Percentiles rank a stretch among this genome's conserved stretches.
These are phyloP conservation scores for Fusarium abutilonis DNA, from an alignment of 2,329 filamentous ascomycete genomes.

Conservation along the genomic window DNA sequence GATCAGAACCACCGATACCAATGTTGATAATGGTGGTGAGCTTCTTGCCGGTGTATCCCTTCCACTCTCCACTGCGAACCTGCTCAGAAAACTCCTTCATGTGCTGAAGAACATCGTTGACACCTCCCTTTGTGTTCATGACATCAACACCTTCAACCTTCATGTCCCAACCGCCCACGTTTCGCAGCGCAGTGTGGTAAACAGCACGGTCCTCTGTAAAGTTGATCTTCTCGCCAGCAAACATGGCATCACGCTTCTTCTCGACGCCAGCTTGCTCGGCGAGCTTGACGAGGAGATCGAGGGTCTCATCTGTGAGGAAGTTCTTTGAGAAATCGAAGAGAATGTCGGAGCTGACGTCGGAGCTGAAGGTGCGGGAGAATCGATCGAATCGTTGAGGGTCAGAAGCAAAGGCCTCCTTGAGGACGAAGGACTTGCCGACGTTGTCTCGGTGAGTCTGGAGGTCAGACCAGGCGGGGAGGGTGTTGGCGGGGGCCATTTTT, in stretches of 20 bases:
- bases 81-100: conserved; percentile 99
- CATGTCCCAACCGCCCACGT: conserved; percentile 82
- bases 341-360: conserved; percentile 85
- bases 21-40: conserved; percentile 97
- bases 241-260: conserved; percentile 96
- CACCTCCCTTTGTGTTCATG: conserved; percentile 86
- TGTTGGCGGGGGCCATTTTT: conserved; percentile 81
- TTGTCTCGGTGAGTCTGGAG: conserved; percentile 90
- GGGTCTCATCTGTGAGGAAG: conserved; percentile 92
- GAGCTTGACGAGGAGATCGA: conserved; percentile 85
- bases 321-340: conserved; percentile 99
- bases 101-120: conserved; percentile 90
- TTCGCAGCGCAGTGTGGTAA: conserved; percentile 93
- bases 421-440: conserved; percentile 87
- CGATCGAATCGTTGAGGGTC: conserved; percentile 90
- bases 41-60: conserved; percentile 96
- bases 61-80: conserved; percentile 94
- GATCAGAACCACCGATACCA: conserved; percentile 96
- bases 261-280: conserved; percentile 91
- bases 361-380: conserved; percentile 86
- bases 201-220: conserved; percentile 97
- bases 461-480: conserved; percentile 86
- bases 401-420: conserved; percentile 91
- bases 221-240: conserved; percentile 98
- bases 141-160: conserved; percentile 92